Evolutionary conservation across 495 filamentous ascomycete genomes (phyloP).

Genomic region (Astrothelium subdiscretum): DNA sequence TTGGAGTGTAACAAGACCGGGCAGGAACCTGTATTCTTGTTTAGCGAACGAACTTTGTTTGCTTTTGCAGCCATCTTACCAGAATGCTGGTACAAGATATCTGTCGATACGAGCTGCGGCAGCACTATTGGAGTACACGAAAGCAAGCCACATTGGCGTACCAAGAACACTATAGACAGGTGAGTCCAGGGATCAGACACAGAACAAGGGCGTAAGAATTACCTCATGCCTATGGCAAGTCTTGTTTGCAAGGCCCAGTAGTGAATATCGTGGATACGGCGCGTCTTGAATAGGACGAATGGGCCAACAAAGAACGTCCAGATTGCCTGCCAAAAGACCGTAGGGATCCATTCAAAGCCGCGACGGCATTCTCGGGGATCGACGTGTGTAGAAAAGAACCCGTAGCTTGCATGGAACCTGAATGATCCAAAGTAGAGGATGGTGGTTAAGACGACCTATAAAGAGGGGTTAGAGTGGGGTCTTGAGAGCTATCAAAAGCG

Average conservation of each 20-base stretch:
- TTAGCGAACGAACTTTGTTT: background rate
- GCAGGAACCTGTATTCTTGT: conserved; percentile 17
- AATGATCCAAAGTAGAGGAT: conserved; percentile 53
- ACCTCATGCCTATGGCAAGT: conserved; percentile 24
- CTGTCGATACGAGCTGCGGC: conserved; percentile 15
- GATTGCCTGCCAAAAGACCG: conserved; percentile 24
- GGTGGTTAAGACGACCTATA: conserved; percentile 45
- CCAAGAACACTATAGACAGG: conserved; percentile 14
- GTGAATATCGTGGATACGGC: conserved; percentile 25
- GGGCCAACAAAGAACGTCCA: conserved; percentile 25
- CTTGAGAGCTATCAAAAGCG: background rate
- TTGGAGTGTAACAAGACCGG: conserved; percentile 25
- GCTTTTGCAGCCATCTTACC: conserved; percentile 14
- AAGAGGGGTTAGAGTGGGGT: conserved; percentile 4
- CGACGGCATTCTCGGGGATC: conserved; percentile 17
- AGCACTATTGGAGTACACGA: conserved; percentile 17
- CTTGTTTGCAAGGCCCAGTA: conserved; percentile 27
- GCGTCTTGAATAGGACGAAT: conserved; percentile 25
- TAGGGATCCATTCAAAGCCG: conserved; percentile 28
- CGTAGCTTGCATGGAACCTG: conserved; percentile 49
- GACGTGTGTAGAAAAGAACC: conserved; percentile 39
- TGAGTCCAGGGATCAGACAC: background rate
- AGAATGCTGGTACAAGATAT: conserved; percentile 20
- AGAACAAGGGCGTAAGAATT: background rate
- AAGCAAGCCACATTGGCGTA: conserved; percentile 25